phyloP scores from a whole-genome alignment of 2,329 filamentous ascomycete genomes.

The Phyllosticta ampelicida region DNA sequence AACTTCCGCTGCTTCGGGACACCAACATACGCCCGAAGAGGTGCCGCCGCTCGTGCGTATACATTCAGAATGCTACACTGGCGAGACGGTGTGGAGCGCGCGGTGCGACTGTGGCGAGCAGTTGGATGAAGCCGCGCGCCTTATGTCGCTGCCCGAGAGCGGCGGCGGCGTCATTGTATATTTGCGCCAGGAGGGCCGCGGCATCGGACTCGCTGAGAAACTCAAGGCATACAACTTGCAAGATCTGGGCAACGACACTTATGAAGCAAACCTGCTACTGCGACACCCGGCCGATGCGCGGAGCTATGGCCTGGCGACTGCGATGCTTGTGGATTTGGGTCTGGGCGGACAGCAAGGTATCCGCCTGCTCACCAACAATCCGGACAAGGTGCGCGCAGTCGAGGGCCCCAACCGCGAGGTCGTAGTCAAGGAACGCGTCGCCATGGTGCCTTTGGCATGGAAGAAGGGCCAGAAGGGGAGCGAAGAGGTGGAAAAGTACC shows the following conservation, averaged over 20 bases:
- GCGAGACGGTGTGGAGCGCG: slow-evolving; percentile 96
- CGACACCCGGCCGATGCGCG: slow-evolving; percentile 89
- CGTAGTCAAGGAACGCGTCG: slow-evolving; percentile 75
- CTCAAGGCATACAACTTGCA: slow-evolving; percentile 97
- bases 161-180: slow-evolving; percentile 89
- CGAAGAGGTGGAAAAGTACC: slow-evolving; percentile 82
- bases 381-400: slow-evolving; percentile 89
- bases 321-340: slow-evolving; percentile 81
- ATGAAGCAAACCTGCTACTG: slow-evolving; percentile 85
- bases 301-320: slow-evolving; percentile 92
- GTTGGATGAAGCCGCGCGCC: slow-evolving; percentile 83
- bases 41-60: slow-evolving; percentile 74
- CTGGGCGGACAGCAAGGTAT: slow-evolving; percentile 59
- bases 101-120: slow-evolving; percentile 97
- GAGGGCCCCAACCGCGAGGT: slow-evolving; percentile 86
- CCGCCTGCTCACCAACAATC: slow-evolving; percentile 86
- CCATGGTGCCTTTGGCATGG: slow-evolving; percentile 95
- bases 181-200: slow-evolving; percentile 86
- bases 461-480: slow-evolving; percentile 65
- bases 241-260: slow-evolving; percentile 92
- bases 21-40: slow-evolving; percentile 16
- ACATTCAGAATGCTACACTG: slow-evolving; percentile 96
- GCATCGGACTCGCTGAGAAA: slow-evolving; percentile 90
- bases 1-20: background rate
- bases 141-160: slow-evolving; percentile 65